A percentile compares a stretch with the other conserved stretches of the same genome.
phyloP scores from a whole-genome alignment of 2,329 filamentous ascomycete species.

The Aulographum hederae region DNA sequence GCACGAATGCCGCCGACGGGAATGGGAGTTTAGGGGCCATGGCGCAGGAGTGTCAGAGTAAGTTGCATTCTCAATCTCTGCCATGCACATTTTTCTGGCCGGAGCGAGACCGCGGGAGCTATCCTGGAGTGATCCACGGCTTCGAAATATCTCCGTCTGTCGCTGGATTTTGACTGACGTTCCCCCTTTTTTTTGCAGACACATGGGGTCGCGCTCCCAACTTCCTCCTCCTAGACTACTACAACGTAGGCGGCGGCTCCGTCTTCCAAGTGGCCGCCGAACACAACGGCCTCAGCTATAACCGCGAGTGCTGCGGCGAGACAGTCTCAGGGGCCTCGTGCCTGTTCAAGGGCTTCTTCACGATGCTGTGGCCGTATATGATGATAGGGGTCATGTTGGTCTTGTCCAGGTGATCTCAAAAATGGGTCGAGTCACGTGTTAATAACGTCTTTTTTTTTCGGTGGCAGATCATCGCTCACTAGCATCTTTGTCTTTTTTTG shows the following conservation, averaged over 20 bases:
- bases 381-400: too few relatives aligned
- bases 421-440: too few relatives aligned
- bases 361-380: too few relatives aligned
- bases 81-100: not conserved
- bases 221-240: conserved; percentile 23
- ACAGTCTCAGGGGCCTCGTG: too few relatives aligned
- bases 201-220: conserved; percentile 19
- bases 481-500: too few relatives aligned
- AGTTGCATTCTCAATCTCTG: conserved; percentile 6
- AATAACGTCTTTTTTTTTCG: too few relatives aligned
- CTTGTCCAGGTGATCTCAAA: too few relatives aligned
- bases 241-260: conserved; percentile 18
- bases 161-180: too few relatives aligned
- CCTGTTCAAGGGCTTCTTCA: too few relatives aligned
- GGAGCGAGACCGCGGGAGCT: conserved; percentile 2
- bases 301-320: conserved; percentile 41
- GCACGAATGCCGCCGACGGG: conserved; percentile 16
- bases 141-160: not conserved
- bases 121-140: conserved; percentile 1
- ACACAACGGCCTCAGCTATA: conserved; percentile 58
- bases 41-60: conserved; percentile 15
- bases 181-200: conserved; percentile 9
- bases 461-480: too few relatives aligned
- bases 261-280: conserved; percentile 21
- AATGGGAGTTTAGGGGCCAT: conserved; percentile 16